Conservation (phyloP, 2,329 filamentous ascomycete genomes). For the Sporothrix globosa region DNA sequence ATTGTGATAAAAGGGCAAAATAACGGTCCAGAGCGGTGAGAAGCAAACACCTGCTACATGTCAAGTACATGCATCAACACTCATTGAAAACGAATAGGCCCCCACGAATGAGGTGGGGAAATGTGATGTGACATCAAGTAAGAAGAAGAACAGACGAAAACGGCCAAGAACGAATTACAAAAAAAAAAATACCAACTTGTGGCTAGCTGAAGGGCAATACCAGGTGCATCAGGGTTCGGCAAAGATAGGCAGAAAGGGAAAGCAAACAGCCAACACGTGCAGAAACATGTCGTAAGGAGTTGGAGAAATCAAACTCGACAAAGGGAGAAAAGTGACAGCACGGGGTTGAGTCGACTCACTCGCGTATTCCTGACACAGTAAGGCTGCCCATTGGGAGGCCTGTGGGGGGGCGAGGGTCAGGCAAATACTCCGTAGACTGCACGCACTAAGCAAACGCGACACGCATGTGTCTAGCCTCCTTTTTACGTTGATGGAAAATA, state of each 20-base stretch:
- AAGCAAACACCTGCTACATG: not conserved
- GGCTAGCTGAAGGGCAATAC: conserved; percentile 8
- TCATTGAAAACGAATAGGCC: not conserved
- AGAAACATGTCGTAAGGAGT: not conserved
- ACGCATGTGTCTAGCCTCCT: conserved; percentile 3
- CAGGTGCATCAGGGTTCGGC: not conserved
- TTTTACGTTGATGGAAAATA: not conserved
- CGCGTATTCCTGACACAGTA: not conserved
- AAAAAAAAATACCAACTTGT: not conserved
- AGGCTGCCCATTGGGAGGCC: not conserved
- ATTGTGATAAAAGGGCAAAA: not conserved
- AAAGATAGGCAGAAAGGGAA: conserved; percentile 11
- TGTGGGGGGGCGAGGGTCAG: not conserved
- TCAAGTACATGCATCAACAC: not conserved
- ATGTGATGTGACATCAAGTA: no score
- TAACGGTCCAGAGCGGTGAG: not conserved
- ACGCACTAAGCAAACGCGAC: not conserved
- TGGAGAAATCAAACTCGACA: not conserved
- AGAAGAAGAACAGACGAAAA: no score
- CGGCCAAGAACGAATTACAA: not conserved
- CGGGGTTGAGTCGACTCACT: not conserved
- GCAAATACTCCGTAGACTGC: not conserved
- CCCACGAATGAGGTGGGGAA: conserved; percentile 14
- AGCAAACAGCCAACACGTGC: not conserved
- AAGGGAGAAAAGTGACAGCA: not conserved